phyloP scores from a whole-genome alignment of 257 asterid genomes.

The Petrea volubilis region DNA sequence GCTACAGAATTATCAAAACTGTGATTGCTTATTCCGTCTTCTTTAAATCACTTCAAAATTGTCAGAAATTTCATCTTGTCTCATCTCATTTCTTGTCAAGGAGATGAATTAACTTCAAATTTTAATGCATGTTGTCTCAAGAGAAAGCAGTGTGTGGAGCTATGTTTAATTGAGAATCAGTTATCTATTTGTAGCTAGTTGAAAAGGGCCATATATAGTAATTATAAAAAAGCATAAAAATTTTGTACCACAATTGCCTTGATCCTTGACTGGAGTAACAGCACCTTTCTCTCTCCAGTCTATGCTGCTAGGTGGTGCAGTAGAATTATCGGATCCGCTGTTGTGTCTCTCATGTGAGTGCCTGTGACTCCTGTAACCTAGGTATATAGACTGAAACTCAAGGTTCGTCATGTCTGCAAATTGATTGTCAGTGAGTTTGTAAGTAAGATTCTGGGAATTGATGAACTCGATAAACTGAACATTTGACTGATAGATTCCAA shows the following conservation, averaged over 20 bases:
- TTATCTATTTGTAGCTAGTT: too few species aligned
- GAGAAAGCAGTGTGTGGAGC: neutral
- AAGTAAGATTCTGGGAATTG: slow-evolving; percentile 63
- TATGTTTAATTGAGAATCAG: neutral
- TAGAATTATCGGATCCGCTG: neutral
- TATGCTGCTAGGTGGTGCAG: slow-evolving; percentile 34
- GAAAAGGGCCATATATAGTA: too few species aligned
- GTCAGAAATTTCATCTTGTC: too few species aligned
- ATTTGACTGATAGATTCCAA: slow-evolving; percentile 57
- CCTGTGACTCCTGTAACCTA: slow-evolving; percentile 39
- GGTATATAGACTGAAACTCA: slow-evolving; percentile 52
- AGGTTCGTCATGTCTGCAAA: slow-evolving; percentile 71
- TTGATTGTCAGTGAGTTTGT: slow-evolving; percentile 51
- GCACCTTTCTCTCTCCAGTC: slow-evolving; percentile 73
- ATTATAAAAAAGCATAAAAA: too few species aligned
- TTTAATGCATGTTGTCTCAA: neutral
- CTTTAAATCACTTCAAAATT: too few species aligned
- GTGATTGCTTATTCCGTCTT: too few species aligned
- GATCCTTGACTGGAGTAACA: slow-evolving; percentile 63
- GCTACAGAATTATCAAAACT: neutral
- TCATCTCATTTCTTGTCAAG: neutral
- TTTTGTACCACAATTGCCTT: slow-evolving; percentile 57
- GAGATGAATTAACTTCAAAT: neutral
- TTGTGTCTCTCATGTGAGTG: neutral
- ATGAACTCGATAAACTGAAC: slow-evolving; percentile 42